Evolutionary conservation across 306 rosid species (phyloP).

Genomic region (Lupinus albus): DNA sequence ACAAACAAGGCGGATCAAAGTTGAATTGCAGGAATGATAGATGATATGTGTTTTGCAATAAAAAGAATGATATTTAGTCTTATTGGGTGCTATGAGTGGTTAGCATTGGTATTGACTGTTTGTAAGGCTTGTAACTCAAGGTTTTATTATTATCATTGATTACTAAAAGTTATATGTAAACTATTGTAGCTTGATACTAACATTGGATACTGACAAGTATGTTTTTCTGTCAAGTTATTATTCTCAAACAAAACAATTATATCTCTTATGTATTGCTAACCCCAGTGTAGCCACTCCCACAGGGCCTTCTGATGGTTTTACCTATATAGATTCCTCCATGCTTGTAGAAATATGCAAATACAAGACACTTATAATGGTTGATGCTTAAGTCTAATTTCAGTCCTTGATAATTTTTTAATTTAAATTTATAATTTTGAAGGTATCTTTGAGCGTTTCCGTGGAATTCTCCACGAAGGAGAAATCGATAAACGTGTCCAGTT

Average conservation of each 20-base stretch:
- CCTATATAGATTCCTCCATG: not conserved
- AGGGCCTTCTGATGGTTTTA: conserved; percentile 35
- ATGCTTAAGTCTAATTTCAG: conserved; percentile 12
- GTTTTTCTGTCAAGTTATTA: not conserved
- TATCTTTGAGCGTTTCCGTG: conserved; percentile 93
- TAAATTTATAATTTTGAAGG: conserved; percentile 49
- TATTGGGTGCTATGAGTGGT: conserved; percentile 13
- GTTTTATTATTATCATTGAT: conserved; percentile 17
- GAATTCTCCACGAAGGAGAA: conserved; percentile 97
- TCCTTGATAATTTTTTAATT: not conserved
- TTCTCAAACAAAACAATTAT: conserved; percentile 11
- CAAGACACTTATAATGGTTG: not conserved
- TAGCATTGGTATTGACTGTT: not conserved
- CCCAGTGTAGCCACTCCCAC: not conserved
- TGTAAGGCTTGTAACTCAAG: not conserved
- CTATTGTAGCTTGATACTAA: not conserved
- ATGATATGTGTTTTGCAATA: too few relatives aligned
- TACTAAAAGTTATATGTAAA: not conserved
- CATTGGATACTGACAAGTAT: not conserved
- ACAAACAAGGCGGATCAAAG: too few relatives aligned
- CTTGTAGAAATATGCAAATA: conserved; percentile 19
- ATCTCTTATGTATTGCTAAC: not conserved
- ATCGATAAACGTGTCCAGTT: conserved; percentile 90
- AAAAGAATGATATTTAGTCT: not conserved
- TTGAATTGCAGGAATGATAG: too few relatives aligned